Conservation (phyloP, 2,329 filamentous ascomycete genomes). For the Davidsoniella australis region DNA sequence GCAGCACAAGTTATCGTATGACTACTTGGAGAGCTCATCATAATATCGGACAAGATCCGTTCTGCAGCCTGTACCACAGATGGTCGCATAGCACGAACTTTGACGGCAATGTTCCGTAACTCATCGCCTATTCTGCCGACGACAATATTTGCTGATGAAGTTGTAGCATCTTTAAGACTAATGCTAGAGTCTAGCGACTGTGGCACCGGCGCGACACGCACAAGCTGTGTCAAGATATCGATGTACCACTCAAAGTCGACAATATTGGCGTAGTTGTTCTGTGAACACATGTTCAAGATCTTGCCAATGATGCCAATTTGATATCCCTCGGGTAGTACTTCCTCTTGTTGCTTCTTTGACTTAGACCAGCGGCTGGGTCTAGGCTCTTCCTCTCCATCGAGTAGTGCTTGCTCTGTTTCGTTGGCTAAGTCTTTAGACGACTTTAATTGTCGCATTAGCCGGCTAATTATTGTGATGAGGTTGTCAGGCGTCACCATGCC, state of each 20-base stretch:
- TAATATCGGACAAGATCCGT: conserved; percentile 46
- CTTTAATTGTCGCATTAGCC: conserved; percentile 73
- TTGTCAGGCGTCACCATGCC: conserved; percentile 89
- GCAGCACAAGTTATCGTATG: conserved; percentile 46
- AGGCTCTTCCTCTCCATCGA: conserved; percentile 10
- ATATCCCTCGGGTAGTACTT: conserved; percentile 69
- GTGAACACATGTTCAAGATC: conserved; percentile 77
- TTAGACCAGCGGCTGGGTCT: background rate
- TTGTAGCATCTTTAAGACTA: conserved; percentile 16
- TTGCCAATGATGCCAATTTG: conserved; percentile 63
- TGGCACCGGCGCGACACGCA: conserved; percentile 48
- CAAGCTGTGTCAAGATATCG: conserved; percentile 69
- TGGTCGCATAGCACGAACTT: conserved; percentile 66
- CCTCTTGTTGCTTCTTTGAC: conserved; percentile 18
- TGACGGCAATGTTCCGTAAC: conserved; percentile 76
- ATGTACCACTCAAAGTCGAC: conserved; percentile 97
- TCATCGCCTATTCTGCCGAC: conserved; percentile 55
- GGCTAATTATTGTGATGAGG: conserved; percentile 65
- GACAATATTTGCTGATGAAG: conserved; percentile 9
- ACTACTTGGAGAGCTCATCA: conserved; percentile 32
- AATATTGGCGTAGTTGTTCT: conserved; percentile 72
- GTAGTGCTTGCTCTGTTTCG: background rate
- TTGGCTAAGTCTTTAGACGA: conserved; percentile 25
- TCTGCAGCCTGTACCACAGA: conserved; percentile 75
- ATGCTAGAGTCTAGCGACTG: conserved; percentile 21